These are phyloP conservation scores for Panus rudis DNA, from an alignment of 768 basidiomycete genomes.

Conservation along the genomic window DNA sequence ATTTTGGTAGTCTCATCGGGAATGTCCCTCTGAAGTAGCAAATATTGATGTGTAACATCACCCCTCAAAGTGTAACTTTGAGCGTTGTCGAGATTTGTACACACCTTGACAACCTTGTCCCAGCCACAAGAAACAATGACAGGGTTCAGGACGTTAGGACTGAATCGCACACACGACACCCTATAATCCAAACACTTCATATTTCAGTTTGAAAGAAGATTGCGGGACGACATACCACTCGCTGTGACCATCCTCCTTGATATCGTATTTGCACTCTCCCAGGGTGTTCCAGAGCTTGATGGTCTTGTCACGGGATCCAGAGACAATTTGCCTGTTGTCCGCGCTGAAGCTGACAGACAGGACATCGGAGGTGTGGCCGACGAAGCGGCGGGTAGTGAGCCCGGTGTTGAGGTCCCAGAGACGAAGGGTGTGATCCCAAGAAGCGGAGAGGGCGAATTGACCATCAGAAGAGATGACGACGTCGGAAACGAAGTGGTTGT, in stretches of 20 bases:
- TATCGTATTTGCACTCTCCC: conserved; percentile 99
- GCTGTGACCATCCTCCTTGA: conserved; percentile 96
- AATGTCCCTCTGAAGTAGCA: conserved; percentile 28
- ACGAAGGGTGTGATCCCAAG: conserved; percentile 99
- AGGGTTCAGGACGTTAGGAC: conserved; percentile 94
- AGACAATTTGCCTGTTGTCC: conserved; percentile 99
- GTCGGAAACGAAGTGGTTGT: conserved; percentile 99
- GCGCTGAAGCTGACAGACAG: conserved; percentile 99
- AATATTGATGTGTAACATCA: conserved; percentile 24
- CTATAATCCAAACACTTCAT: conserved; percentile 31
- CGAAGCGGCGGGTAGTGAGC: conserved; percentile 90
- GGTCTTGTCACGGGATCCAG: conserved; percentile 90
- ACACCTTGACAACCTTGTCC: conserved; percentile 99
- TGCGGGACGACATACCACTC: conserved; percentile 63
- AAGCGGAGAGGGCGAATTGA: conserved; percentile 97
- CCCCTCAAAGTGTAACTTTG: conserved; percentile 7
- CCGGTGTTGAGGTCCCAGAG: conserved; percentile 99
- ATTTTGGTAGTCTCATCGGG: conserved; percentile 29
- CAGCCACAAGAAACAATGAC: conserved; percentile 99
- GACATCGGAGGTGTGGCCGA: conserved; percentile 97
- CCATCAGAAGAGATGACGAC: conserved; percentile 99
- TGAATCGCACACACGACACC: conserved; percentile 99
- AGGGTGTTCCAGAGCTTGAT: conserved; percentile 99
- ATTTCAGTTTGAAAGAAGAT: neutral
- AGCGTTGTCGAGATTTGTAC: conserved; percentile 22